phyloP scores from a whole-genome alignment of 2,329 filamentous ascomycete genomes.

The Aspergillus pseudoterreus region DNA sequence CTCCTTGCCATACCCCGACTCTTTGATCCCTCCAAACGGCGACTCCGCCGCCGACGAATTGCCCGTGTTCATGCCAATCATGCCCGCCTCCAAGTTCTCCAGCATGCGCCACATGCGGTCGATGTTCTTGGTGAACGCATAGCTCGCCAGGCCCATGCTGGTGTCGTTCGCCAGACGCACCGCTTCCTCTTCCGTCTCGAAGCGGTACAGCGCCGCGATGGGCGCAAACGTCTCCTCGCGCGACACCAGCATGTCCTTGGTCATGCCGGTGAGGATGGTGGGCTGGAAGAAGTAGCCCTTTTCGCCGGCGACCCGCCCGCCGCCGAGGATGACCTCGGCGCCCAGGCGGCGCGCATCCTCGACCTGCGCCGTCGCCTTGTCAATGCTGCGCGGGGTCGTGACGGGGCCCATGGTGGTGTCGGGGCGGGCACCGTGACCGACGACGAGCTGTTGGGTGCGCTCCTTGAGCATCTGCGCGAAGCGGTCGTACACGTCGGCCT shows the following conservation, averaged over 20 bases:
- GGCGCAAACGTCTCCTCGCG: constrained; percentile 65
- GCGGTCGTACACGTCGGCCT: constrained; percentile 44
- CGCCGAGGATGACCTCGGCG: constrained; percentile 62
- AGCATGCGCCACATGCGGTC: constrained; percentile 63
- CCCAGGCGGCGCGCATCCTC: constrained; percentile 62
- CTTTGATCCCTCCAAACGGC: constrained; percentile 66
- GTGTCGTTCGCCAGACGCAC: constrained; percentile 59
- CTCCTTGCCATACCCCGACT: constrained; percentile 66
- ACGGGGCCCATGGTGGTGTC: constrained; percentile 59
- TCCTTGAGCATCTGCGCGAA: constrained; percentile 55
- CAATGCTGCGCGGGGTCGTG: constrained; percentile 54
- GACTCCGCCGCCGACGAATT: constrained; percentile 64
- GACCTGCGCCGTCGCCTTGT: constrained; percentile 57
- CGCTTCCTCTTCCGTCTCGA: constrained; percentile 63
- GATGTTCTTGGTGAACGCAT: constrained; percentile 66
- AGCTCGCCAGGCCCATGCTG: constrained; percentile 63
- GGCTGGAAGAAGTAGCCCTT: constrained; percentile 68
- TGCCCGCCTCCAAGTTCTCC: constrained; percentile 65
- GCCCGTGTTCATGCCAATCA: constrained; percentile 65
- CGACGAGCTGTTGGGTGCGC: constrained; percentile 49
- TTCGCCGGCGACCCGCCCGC: constrained; percentile 44
- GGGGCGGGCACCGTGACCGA: constrained; percentile 57
- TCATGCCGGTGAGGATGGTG: constrained; percentile 60
- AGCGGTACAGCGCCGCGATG: constrained; percentile 60
- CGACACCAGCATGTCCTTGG: constrained; percentile 54